Conservation (phyloP, 495 filamentous ascomycete genomes). For the Pyrenula aspistea region DNA sequence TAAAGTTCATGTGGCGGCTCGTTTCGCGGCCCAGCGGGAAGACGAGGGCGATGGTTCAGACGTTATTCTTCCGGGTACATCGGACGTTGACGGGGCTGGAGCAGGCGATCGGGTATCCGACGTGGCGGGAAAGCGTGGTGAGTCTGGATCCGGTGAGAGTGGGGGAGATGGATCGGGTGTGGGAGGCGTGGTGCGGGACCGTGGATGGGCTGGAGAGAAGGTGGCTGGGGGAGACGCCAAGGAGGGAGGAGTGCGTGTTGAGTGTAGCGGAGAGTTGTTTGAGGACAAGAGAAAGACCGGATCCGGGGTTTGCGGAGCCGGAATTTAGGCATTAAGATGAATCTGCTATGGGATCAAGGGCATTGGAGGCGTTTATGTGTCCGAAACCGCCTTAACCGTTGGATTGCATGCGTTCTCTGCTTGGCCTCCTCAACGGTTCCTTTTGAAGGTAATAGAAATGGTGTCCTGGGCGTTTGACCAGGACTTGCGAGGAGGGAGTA, state of each 20-base stretch:
- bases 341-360: too few relatives aligned
- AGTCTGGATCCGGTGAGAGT: neutral
- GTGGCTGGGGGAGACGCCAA: neutral
- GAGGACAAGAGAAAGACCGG: neutral
- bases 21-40: neutral
- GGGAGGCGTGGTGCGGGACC: neutral
- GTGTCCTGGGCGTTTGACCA: too few relatives aligned
- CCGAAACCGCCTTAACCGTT: too few relatives aligned
- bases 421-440: too few relatives aligned
- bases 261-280: neutral
- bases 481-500: too few relatives aligned
- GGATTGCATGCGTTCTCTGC: too few relatives aligned
- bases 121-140: neutral
- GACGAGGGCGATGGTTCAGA: neutral
- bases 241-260: neutral
- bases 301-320: neutral
- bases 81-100: neutral
- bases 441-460: too few relatives aligned
- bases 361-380: too few relatives aligned
- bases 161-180: neutral
- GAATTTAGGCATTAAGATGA: neutral
- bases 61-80: neutral
- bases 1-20: neutral
- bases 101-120: neutral
- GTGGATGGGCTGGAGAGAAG: neutral